A percentile compares a stretch with the other conserved stretches of the same genome.
These are phyloP conservation scores for Claviceps sorghi DNA, from an alignment of 2,329 filamentous ascomycete species.

Conservation along the genomic window DNA sequence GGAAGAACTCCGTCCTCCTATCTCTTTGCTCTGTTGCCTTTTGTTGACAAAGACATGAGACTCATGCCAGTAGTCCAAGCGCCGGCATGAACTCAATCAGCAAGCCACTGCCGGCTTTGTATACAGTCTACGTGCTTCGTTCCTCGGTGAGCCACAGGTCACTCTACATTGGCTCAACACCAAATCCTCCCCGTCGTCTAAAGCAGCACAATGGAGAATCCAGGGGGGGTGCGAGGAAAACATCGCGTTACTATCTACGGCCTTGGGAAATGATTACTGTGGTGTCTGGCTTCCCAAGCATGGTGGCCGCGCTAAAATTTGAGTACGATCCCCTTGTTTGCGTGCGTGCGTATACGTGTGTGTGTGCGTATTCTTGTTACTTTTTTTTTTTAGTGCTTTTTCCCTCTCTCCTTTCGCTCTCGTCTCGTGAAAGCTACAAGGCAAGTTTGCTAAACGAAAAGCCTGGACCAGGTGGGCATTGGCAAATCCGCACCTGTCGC, in stretches of 20 bases:
- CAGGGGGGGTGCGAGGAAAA: slow-evolving; percentile 69
- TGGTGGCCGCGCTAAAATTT: slow-evolving; percentile 80
- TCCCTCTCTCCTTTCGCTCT: background rate
- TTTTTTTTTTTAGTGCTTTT: too few relatives aligned
- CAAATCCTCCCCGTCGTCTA: slow-evolving; percentile 69
- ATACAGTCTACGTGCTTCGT: slow-evolving; percentile 83
- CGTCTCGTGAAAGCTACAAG: slow-evolving; percentile 7
- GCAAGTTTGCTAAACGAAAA: slow-evolving; percentile 3
- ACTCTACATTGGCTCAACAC: slow-evolving; percentile 85
- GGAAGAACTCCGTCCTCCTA: background rate
- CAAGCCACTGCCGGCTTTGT: slow-evolving; percentile 68
- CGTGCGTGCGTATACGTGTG: background rate
- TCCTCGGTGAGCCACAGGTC: slow-evolving; percentile 59
- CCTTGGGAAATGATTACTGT: slow-evolving; percentile 88
- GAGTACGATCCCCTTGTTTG: slow-evolving; percentile 44
- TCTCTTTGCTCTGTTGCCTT: background rate
- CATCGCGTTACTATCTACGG: slow-evolving; percentile 49
- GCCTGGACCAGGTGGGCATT: slow-evolving; percentile 63
- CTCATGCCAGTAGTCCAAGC: background rate
- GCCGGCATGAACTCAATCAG: slow-evolving; percentile 25
- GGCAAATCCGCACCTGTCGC: slow-evolving; percentile 68
- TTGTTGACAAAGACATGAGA: background rate
- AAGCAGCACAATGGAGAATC: slow-evolving; percentile 80
- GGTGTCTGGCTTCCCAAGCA: slow-evolving; percentile 78
- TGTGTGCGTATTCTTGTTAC: too few relatives aligned